Base-by-base conservation (phyloP, 169 alveolate species). In the Plasmodium sp. region DNA sequence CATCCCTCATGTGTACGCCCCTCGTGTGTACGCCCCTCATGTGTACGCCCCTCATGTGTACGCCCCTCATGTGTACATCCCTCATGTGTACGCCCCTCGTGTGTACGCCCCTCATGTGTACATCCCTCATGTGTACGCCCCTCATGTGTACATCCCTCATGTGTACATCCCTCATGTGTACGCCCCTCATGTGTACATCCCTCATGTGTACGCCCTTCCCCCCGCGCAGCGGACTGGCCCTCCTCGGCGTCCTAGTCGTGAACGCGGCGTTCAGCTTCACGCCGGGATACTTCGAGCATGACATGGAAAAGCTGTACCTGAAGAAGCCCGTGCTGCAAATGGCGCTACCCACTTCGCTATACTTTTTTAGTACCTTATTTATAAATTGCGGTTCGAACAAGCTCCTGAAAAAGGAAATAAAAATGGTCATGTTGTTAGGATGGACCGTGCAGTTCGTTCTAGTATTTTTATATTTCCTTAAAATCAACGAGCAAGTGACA, bases 371-470 rank as follows among this genome's bases (percentile, higher is more conserved):
- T 22, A 16, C 54, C 31, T 12, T 86, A 9, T 86, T 77, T 77
- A 54, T 86, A 77, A 77, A 79, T 33, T 51, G 93, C 33, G 81
- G 86, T 36, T 51, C 31, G 6, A 74, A 77, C 45, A 86, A 86
- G n/a, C 1, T 71, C 10, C 43, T 86, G 71, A 45, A 31, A 51
- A 77, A 48, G 67, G 33, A 79, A 33, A 86, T 86, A 75, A 86
- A 77, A 86, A 5, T n/a, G 0, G 45, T 33, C 39, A 75, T 58
- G 48, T 54, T 51, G 0, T 10, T 71, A 74, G 48, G 54, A 71
- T 86, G 93, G 93, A 86, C 93, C 36, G 31, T 75, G 45, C 93
- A 86, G 43, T 86, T 51, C 71, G 39, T 34, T 18, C 67, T 86
- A 27, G 88, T 86, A 75, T 3, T 86, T 86, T n/a, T 77, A 12